These are phyloP conservation scores for Aspergillus flavus DNA, from an alignment of 2,329 filamentous ascomycete species.

Conservation along the genomic window DNA sequence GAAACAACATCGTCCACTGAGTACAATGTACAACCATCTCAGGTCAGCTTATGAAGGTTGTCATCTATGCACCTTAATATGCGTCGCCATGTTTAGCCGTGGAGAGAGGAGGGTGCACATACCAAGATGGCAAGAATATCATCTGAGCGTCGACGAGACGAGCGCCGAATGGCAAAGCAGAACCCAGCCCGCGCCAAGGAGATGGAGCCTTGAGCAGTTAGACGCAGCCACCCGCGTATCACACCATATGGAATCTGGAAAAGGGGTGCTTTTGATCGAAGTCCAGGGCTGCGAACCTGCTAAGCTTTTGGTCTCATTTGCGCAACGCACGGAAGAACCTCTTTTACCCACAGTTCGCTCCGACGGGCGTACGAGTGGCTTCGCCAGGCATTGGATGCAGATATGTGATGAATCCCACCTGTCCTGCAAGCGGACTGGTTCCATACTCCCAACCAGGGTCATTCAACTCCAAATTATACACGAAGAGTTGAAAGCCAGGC, in stretches of 20 bases:
- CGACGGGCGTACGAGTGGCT: not conserved
- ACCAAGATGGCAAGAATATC: not conserved
- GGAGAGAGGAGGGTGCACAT: not conserved
- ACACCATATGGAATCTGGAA: not conserved
- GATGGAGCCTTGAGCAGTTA: not conserved
- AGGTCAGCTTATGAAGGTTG: not conserved
- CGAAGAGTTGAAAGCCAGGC: not conserved
- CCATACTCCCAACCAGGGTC: not conserved
- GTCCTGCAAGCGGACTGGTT: not conserved
- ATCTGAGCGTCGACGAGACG: not conserved
- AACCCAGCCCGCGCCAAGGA: not conserved
- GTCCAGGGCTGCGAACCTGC: not conserved
- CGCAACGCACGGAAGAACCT: not conserved
- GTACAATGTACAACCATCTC: not conserved
- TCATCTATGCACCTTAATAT: not conserved
- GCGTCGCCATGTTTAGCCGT: not conserved
- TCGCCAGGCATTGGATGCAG: not conserved
- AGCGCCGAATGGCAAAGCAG: not conserved
- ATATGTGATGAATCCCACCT: not conserved
- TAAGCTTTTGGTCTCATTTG: not conserved
- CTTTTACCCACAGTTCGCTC: not conserved
- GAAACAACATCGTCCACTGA: not conserved
- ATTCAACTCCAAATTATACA: not conserved
- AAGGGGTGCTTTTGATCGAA: not conserved
- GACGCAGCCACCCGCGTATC: not conserved